Conservation (phyloP, 1,139 yeast species). For the Yamadazyma atmosphaerica region DNA sequence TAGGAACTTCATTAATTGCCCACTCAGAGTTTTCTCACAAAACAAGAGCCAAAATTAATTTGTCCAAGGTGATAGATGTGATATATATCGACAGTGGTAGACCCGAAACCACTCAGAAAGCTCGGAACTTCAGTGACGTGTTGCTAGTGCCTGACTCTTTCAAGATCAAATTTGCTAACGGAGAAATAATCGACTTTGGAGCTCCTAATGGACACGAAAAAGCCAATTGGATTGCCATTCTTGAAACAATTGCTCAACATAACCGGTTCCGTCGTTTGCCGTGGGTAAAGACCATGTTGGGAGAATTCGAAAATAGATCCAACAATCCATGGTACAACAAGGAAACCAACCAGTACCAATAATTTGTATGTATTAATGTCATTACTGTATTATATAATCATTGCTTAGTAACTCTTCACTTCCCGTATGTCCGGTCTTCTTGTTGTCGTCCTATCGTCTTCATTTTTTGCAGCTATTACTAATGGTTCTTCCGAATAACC, state of each 20-base stretch:
- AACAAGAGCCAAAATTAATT: slow-evolving; percentile 66
- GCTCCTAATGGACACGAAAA: slow-evolving; percentile 62
- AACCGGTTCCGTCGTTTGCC: slow-evolving; percentile 63
- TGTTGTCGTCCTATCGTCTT: too few relatives aligned
- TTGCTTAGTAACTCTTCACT: too few relatives aligned
- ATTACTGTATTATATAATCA: slow-evolving; percentile 1
- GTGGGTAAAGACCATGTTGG: slow-evolving; percentile 60
- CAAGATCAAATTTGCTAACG: slow-evolving; percentile 62
- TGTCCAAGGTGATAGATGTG: slow-evolving; percentile 58
- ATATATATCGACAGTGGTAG: slow-evolving; percentile 50
- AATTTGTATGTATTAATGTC: too few relatives aligned
- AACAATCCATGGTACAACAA: slow-evolving; percentile 17
- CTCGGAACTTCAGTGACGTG: slow-evolving; percentile 65
- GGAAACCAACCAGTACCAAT: slow-evolving; percentile 11
- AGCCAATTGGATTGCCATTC: slow-evolving; percentile 52
- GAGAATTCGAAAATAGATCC: slow-evolving; percentile 12
- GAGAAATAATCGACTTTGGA: slow-evolving; percentile 68
- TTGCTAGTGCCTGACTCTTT: slow-evolving; percentile 59
- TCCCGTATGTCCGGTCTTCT: too few relatives aligned
- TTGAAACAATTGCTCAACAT: slow-evolving; percentile 55
- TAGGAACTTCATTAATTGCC: slow-evolving; percentile 63
- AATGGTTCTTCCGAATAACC: too few relatives aligned
- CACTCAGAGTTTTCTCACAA: slow-evolving; percentile 63
- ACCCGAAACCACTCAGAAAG: slow-evolving; percentile 29
- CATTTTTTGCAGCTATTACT: too few relatives aligned